Percentiles rank a stretch among this genome's conserved stretches.
These are phyloP conservation scores for Talaromyces ruber DNA, from an alignment of 495 filamentous ascomycete species.

Conservation along the genomic window DNA sequence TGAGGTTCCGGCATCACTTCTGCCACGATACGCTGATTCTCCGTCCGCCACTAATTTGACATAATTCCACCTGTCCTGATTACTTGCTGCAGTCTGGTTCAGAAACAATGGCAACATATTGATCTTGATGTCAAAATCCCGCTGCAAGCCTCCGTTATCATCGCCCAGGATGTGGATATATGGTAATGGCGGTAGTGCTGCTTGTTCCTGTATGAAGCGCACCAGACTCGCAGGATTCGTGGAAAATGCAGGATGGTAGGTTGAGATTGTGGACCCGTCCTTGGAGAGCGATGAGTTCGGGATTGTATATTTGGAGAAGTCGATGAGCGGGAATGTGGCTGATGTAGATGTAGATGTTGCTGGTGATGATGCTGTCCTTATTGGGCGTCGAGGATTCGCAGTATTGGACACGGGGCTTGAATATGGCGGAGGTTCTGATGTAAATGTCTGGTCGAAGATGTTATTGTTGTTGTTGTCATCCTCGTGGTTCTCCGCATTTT, in stretches of 20 bases:
- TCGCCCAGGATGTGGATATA: slow-evolving; percentile 37
- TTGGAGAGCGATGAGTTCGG: slow-evolving; percentile 35
- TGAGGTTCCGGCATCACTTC: slow-evolving; percentile 22
- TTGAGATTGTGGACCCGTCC: slow-evolving; percentile 36
- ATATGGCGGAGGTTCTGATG: slow-evolving; percentile 8
- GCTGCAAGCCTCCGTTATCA: slow-evolving; percentile 8
- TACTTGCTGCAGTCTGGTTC: not conserved
- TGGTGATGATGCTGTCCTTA: not conserved
- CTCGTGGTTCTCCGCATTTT: not conserved
- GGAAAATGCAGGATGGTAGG: slow-evolving; percentile 29
- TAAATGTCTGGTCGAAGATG: slow-evolving; percentile 2
- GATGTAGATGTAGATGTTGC: not conserved
- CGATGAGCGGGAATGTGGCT: slow-evolving; percentile 27
- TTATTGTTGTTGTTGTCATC: not conserved
- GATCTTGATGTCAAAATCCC: slow-evolving; percentile 42
- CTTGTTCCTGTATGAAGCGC: slow-evolving; percentile 33
- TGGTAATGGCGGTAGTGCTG: slow-evolving; percentile 43
- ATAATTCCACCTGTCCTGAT: slow-evolving; percentile 38
- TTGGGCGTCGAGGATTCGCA: not conserved
- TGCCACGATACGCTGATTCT: slow-evolving; percentile 40
- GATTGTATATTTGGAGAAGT: slow-evolving; percentile 43
- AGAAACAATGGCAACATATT: slow-evolving; percentile 45
- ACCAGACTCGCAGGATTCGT: slow-evolving; percentile 30
- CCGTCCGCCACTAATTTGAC: slow-evolving; percentile 38
- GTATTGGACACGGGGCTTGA: slow-evolving; percentile 1